Base-by-base conservation (phyloP, 345 rosid species). In the Schrenkiella parvula region DNA sequence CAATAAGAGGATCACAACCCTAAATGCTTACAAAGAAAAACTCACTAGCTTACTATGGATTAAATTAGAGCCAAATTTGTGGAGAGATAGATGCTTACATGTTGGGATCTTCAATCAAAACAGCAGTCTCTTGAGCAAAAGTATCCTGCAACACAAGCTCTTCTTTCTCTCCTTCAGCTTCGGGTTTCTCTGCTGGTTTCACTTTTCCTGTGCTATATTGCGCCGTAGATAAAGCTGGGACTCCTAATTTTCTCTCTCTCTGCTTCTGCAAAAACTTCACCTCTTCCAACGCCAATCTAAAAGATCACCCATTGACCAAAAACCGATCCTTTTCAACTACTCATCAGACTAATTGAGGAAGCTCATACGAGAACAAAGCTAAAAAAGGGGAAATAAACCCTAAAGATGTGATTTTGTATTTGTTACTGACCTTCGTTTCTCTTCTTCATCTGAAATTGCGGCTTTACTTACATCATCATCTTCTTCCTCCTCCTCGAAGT, bases 61-160 rank as follows among this genome's bases (percentile, higher is more conserved):
- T 34, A 18, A 53, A 32, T 15, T 6, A 32, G 34, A 29, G 8
- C 3, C 26, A 18, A 18, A 26, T 2, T 0, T 18, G 38, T 2
- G n/a, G 1, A 55, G 57, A 44, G 54, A 15, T 18, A 57, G 54
- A 15, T 13, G 8, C 48, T 68, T 80, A 90, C 97, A 93, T 93
- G 75, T 93, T 90, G 15, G 98, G 98, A 71, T 90, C 98, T 86
- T 93, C 98, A 52, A 88, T 85, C 82, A 88, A 80, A 73, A 95
- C 93, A 29, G 97, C 98, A 48, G 97, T 95, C 85, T 95, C 97
- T 73, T 89, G 99, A 74, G 99, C 97, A 58, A 91, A 91, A 22
- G 99, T 95, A 65, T 95, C 99, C 50, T 95, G 99, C 47, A 95
- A 90, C 48, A 95, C 99, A 65, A 91, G 85, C 62, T 95, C 99